Evolutionary conservation across 164 flowering plant genomes (phyloP).

Genomic region (Warburgia ugandensis): DNA sequence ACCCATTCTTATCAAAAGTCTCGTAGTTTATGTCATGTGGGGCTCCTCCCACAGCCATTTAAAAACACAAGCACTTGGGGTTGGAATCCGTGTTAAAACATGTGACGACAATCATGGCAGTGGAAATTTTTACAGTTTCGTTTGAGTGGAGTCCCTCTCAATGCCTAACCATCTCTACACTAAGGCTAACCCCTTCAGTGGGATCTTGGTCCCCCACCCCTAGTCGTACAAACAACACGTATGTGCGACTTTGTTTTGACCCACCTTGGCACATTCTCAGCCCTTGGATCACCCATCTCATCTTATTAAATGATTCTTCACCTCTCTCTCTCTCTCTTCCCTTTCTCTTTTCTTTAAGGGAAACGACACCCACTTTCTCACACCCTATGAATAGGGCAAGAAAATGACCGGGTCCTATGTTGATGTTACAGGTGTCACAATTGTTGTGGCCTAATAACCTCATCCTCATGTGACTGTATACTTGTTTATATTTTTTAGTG

Average conservation of each 20-base stretch:
- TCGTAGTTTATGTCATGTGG: slow-evolving; percentile 10
- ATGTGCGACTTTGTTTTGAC: slow-evolving; percentile 15
- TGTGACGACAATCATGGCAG: slow-evolving; percentile 47
- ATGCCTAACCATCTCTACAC: slow-evolving; percentile 3
- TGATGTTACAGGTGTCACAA: slow-evolving; percentile 11
- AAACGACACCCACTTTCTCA: background rate
- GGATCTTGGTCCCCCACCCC: slow-evolving; percentile 45
- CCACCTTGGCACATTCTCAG: slow-evolving; percentile 3
- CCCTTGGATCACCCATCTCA: slow-evolving; percentile 10
- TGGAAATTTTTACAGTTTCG: slow-evolving; percentile 12
- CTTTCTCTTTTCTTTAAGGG: background rate
- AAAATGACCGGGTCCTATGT: slow-evolving; percentile 11
- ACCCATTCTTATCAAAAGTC: slow-evolving; percentile 15
- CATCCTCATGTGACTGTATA: slow-evolving; percentile 7
- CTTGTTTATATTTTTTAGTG: slow-evolving; percentile 2
- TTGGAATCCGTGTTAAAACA: slow-evolving; percentile 39
- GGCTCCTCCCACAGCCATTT: slow-evolving; percentile 13
- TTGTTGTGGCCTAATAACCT: too few relatives aligned
- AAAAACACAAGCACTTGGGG: slow-evolving; percentile 20
- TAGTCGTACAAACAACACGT: background rate
- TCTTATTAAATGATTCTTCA: too few relatives aligned
- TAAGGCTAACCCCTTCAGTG: slow-evolving; percentile 22
- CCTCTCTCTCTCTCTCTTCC: background rate
- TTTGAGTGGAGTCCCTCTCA: slow-evolving; percentile 24
- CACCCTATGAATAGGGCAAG: background rate